Percentiles rank a stretch among this genome's conserved stretches.
Conservation (phyloP, 1,284 basidiomycete genomes). For the Ustilago cynodontis region DNA sequence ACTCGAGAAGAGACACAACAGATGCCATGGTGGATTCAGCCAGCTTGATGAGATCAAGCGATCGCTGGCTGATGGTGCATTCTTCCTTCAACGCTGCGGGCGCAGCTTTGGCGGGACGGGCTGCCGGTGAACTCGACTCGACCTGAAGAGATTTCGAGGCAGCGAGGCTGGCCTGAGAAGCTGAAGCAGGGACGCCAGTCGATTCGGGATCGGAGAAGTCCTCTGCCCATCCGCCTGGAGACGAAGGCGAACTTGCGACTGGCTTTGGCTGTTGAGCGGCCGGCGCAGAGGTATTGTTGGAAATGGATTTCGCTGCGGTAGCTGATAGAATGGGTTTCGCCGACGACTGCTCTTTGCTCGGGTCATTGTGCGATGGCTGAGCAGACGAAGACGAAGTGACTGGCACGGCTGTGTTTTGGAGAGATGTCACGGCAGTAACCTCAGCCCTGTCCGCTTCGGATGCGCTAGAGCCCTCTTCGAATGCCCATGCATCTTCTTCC, state of each 20-base stretch:
- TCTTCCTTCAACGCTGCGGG: slow-evolving; percentile 24
- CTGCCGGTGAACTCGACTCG: neutral
- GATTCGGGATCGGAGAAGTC: slow-evolving; percentile 33
- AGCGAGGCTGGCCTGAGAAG: neutral
- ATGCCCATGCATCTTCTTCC: slow-evolving; percentile 43
- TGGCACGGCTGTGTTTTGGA: neutral
- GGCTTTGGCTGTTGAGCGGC: neutral
- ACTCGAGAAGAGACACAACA: slow-evolving; percentile 22
- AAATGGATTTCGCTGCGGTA: neutral
- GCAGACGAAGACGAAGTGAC: neutral
- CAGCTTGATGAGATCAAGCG: slow-evolving; percentile 40
- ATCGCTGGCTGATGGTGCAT: slow-evolving; percentile 53
- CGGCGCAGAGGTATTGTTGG: neutral
- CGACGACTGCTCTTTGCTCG: neutral
- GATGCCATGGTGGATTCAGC: slow-evolving; percentile 30
- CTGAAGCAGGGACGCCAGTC: slow-evolving; percentile 4
- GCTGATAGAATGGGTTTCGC: neutral
- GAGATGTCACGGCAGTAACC: slow-evolving; percentile 7
- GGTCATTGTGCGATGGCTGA: neutral
- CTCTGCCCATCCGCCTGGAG: slow-evolving; percentile 24
- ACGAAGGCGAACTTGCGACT: slow-evolving; percentile 13
- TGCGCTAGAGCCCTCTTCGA: slow-evolving; percentile 36
- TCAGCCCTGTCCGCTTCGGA: slow-evolving; percentile 32
- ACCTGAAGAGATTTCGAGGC: slow-evolving; percentile 12
- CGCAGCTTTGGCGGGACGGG: neutral